Evolutionary conservation across 208 protist genomes (phyloP).

Genomic region (Kentomonas sorsogonicus): DNA sequence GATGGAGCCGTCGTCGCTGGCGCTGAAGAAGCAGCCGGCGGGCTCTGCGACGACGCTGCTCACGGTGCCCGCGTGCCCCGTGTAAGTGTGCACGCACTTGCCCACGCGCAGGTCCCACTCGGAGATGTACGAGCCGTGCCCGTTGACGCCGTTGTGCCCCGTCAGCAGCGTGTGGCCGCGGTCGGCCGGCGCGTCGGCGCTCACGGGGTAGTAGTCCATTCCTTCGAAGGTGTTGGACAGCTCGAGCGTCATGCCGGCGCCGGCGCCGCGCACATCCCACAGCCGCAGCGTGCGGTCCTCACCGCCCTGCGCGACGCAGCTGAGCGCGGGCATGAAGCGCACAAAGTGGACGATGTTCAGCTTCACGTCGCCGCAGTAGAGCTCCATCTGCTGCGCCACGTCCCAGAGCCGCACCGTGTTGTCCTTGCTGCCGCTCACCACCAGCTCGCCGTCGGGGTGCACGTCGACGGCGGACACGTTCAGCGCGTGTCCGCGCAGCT

Average conservation of each 20-base stretch:
- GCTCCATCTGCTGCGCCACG: constrained; percentile 34
- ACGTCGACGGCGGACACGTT: constrained; percentile 53
- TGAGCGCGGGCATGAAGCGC: constrained; percentile 41
- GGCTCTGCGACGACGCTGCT: too few relatives aligned
- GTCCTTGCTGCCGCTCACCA: constrained; percentile 69
- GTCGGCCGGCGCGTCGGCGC: constrained; percentile 31
- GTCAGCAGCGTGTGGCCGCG: constrained; percentile 41
- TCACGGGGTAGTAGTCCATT: constrained; percentile 64
- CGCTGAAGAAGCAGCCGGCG: constrained; percentile 36
- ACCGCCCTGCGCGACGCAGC: constrained; percentile 63
- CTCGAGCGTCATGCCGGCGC: constrained; percentile 21
- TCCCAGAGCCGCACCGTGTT: constrained; percentile 79
- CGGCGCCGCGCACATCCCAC: constrained; percentile 60
- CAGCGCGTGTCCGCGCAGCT: constrained; percentile 49
- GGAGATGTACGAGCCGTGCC: constrained; percentile 43
- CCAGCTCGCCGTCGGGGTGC: constrained; percentile 17
- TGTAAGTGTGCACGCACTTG: constrained; percentile 38
- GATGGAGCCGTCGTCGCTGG: constrained; percentile 46
- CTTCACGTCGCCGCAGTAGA: constrained; percentile 63
- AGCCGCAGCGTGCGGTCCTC: constrained; percentile 61
- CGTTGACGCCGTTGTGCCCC: constrained; percentile 71
- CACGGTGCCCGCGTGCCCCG: constrained; percentile 44
- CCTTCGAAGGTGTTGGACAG: constrained; percentile 43
- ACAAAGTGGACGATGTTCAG: constrained; percentile 75
- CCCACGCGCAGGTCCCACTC: constrained; percentile 70